Base-by-base conservation (phyloP, 345 rosid genomes). In the Hirschfeldia incana region DNA sequence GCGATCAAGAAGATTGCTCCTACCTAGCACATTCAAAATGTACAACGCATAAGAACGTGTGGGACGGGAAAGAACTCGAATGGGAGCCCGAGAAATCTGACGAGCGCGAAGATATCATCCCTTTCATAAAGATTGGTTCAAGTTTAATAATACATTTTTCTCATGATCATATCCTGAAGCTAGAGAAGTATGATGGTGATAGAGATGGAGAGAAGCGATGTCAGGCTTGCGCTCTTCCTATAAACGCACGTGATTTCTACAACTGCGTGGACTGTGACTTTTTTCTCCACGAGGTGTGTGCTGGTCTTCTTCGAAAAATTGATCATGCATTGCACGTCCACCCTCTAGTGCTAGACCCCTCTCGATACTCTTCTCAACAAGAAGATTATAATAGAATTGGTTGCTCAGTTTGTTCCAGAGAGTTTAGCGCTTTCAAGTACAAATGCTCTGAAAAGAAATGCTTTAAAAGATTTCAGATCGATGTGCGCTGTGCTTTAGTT, bases 241-340 rank as follows among this genome's bases (percentile, higher is more conserved):
- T 67, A 11, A 34, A 65, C 65, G 21, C 53, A 21, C 0, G 4
- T 26, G 30, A 37, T 37, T 75, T 66, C 57, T 75, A 74, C 64
- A 65, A 65, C 1, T 74, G 77, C 1, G 0, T 65, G 8, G 63
- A 74, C 13, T 74, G 78, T 65, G 64, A 51, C 0, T 65, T 65
- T 21, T 51, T 12, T 64, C 57, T 74, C 3, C 77, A 64, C 34
- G 63, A 84, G 83, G 70, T 83, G 74, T 49, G 57, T 49, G 59
- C 59, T 53, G 59, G 59, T 53, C 59, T 53, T 53, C 59, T 5
- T 15, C 59, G 59, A 53, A 53, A 53, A 53, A 0, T 53, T 1
- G 26, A 53, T 53, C 59, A 53, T 53, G 59, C 59, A 5, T 53
- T 57, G 61, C 61, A 57, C 4, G 61, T 57, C 4, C 61, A 57